Percentiles rank a stretch among this genome's conserved stretches.
These are phyloP conservation scores for Musa balbisiana DNA, from an alignment of 202 grass and related monocot genomes.

Conservation along the genomic window DNA sequence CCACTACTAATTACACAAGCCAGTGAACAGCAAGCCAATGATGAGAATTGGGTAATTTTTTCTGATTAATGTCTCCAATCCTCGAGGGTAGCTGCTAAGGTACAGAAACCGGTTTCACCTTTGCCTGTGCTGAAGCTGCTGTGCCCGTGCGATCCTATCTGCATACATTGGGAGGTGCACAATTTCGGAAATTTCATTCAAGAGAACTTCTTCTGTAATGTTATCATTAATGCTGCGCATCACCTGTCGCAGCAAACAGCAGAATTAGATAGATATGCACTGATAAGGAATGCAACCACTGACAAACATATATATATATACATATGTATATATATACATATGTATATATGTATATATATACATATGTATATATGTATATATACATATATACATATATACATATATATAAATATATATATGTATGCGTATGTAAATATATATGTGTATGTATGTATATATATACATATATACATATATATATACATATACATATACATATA, in stretches of 20 bases:
- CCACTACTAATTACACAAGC: conserved; percentile 1
- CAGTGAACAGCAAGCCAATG: not conserved
- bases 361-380: too few species aligned
- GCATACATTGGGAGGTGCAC: conserved; percentile 68
- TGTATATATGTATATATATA: too few species aligned
- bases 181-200: conserved; percentile 65
- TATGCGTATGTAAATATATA: too few species aligned
- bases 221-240: conserved; percentile 92
- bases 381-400: too few species aligned
- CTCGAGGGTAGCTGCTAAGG: not conserved
- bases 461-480: too few species aligned
- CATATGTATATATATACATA: too few species aligned
- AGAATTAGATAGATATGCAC: not conserved
- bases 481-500: too few species aligned
- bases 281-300: too few species aligned
- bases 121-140: conserved; percentile 46
- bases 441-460: too few species aligned
- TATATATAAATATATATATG: too few species aligned
- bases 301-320: too few species aligned
- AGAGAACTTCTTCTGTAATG: conserved; percentile 76
- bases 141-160: conserved; percentile 46
- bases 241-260: conserved; percentile 35
- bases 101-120: conserved; percentile 25
- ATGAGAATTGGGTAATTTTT: conserved; percentile 1
- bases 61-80: not conserved